Conservation (phyloP, 345 rosid genomes). For the Triadica sebifera region DNA sequence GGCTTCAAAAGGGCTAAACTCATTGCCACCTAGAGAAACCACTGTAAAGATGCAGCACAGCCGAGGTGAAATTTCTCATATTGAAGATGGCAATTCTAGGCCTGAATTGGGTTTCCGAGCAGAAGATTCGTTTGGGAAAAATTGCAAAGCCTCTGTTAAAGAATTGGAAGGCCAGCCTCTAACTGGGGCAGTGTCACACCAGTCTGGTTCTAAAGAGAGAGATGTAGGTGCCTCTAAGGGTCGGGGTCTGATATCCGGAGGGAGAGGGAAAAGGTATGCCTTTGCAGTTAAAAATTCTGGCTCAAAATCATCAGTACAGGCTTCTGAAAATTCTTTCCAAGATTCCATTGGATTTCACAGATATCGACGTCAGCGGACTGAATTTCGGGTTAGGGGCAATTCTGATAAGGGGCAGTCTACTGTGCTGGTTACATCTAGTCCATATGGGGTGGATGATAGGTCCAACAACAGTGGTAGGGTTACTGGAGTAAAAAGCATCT, state of each 20-base stretch:
- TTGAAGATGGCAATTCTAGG: conserved; percentile 30
- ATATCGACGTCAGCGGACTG: conserved; percentile 56
- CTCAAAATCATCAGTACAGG: conserved; percentile 43
- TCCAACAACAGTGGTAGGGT: conserved; percentile 46
- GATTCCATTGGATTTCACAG: conserved; percentile 62
- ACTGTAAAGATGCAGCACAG: conserved; percentile 33
- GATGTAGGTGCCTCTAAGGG: conserved; percentile 32
- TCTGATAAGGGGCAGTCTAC: conserved; percentile 39
- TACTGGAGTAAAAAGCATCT: conserved; percentile 39
- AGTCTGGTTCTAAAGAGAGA: conserved; percentile 32
- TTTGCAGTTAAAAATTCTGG: conserved; percentile 53
- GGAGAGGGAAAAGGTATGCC: conserved; percentile 46
- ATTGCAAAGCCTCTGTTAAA: conserved; percentile 33
- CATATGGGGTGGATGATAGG: conserved; percentile 45
- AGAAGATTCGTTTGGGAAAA: conserved; percentile 37
- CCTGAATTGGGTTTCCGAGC: conserved; percentile 32
- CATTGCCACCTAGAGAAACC: conserved; percentile 35
- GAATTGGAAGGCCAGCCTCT: conserved; percentile 46
- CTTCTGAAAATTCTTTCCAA: conserved; percentile 49
- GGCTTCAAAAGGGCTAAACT: conserved; percentile 33
- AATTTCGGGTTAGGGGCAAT: conserved; percentile 74
- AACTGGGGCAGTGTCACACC: conserved; percentile 31
- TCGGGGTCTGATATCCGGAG: conserved; percentile 39
- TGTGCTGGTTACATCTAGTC: conserved; percentile 34
- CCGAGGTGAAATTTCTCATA: conserved; percentile 39